Evolutionary conservation across 2,329 filamentous ascomycete genomes (phyloP).

Genomic region (Lasiodiplodia gonubiensis): DNA sequence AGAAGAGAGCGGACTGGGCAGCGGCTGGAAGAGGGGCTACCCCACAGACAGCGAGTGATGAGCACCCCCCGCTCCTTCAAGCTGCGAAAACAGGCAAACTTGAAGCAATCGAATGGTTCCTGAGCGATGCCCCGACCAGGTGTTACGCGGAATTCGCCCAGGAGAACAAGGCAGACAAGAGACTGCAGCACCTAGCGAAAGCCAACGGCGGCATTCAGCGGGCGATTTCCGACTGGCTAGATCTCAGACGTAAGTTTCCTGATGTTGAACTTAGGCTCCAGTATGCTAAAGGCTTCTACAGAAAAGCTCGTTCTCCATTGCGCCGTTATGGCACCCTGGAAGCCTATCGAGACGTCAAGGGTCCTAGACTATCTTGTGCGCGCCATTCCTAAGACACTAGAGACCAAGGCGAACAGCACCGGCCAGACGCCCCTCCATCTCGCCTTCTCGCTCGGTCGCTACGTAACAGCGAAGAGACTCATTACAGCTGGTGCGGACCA

Average conservation of each 20-base stretch:
- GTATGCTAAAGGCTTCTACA: slow-evolving; percentile 35
- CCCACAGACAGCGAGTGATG: slow-evolving; percentile 34
- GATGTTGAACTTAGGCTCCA: background rate
- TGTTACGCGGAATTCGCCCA: slow-evolving; percentile 73
- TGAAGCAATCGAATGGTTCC: slow-evolving; percentile 77
- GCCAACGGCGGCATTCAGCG: slow-evolving; percentile 67
- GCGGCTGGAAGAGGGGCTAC: slow-evolving; percentile 59
- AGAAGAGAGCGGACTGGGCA: slow-evolving; percentile 78
- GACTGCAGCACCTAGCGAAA: slow-evolving; percentile 66
- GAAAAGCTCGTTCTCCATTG: slow-evolving; percentile 71
- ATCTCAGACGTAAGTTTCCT: slow-evolving; percentile 60
- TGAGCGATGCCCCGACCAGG: slow-evolving; percentile 71
- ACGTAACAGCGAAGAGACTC: slow-evolving; percentile 64
- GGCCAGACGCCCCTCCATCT: slow-evolving; percentile 72
- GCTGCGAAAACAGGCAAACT: slow-evolving; percentile 65
- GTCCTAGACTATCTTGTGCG: slow-evolving; percentile 71
- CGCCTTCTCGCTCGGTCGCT: slow-evolving; percentile 64
- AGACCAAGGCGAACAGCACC: slow-evolving; percentile 58
- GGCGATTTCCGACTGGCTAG: slow-evolving; percentile 67
- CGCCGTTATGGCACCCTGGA: slow-evolving; percentile 48
- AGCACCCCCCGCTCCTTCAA: slow-evolving; percentile 64
- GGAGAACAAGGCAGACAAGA: slow-evolving; percentile 64
- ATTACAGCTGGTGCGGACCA: slow-evolving; percentile 74
- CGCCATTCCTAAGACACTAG: slow-evolving; percentile 65
- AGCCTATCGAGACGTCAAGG: slow-evolving; percentile 51